Conservation (phyloP, 176 grass and related monocot genomes). For the Avena atlantica region DNA sequence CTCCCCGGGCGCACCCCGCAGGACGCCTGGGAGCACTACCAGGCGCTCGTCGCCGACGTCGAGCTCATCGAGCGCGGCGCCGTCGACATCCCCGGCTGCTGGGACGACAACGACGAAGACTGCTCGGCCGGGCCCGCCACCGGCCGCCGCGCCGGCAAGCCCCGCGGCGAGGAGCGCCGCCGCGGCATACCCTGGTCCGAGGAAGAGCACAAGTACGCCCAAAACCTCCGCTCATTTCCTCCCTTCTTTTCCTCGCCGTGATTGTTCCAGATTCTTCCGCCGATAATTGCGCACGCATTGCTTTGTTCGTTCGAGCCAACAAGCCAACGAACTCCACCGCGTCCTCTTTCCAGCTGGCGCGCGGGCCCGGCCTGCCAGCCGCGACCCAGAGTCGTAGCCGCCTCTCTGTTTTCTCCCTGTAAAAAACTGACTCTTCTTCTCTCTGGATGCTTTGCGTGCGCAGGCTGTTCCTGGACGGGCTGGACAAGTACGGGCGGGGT, state of each 20-base stretch:
- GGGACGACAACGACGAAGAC: slow-evolving; percentile 34
- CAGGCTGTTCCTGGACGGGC: slow-evolving; percentile 84
- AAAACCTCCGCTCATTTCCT: not conserved
- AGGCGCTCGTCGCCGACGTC: slow-evolving; percentile 67
- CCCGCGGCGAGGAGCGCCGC: slow-evolving; percentile 45
- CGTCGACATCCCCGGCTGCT: slow-evolving; percentile 52
- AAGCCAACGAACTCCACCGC: not conserved
- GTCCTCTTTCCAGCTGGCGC: slow-evolving; percentile 28
- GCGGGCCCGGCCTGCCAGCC: slow-evolving; percentile 20
- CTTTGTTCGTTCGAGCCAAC: not conserved
- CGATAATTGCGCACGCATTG: slow-evolving; percentile 21
- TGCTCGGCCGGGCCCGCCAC: not conserved
- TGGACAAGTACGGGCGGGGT: slow-evolving; percentile 83
- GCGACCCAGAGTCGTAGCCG: not conserved
- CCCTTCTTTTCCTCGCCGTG: not conserved
- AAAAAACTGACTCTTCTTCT: not conserved
- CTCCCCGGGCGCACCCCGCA: slow-evolving; percentile 55
- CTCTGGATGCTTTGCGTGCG: not conserved
- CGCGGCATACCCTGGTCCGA: slow-evolving; percentile 76
- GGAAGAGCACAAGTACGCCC: slow-evolving; percentile 74
- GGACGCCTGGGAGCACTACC: slow-evolving; percentile 77
- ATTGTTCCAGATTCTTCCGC: slow-evolving; percentile 1
- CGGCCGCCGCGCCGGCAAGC: slow-evolving; percentile 6
- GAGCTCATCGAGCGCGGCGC: slow-evolving; percentile 79
- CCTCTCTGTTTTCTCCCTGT: not conserved